A percentile compares a stretch with the other conserved stretches of the same genome.
These are phyloP conservation scores for Endothia cerciana DNA, from an alignment of 2,329 filamentous ascomycete species.

Conservation along the genomic window DNA sequence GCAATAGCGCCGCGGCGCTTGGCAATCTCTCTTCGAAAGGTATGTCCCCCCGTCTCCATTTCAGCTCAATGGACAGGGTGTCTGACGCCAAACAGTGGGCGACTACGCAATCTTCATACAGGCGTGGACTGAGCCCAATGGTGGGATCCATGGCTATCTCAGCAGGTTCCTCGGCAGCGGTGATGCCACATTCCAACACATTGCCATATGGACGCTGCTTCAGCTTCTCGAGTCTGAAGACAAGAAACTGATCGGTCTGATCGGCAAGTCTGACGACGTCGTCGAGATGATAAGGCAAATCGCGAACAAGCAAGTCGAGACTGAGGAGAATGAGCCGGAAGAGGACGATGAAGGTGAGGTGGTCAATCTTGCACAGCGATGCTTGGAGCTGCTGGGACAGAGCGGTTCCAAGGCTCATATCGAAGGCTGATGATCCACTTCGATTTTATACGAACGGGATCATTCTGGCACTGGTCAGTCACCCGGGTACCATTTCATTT, in stretches of 20 bases:
- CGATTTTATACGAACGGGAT: slow-evolving; percentile 11
- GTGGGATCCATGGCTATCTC: slow-evolving; percentile 94
- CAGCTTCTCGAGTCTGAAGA: slow-evolving; percentile 96
- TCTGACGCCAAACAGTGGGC: slow-evolving; percentile 64
- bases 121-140: slow-evolving; percentile 90
- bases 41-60: slow-evolving; percentile 45
- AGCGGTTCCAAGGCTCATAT: slow-evolving; percentile 78
- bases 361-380: slow-evolving; percentile 86
- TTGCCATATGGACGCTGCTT: slow-evolving; percentile 96
- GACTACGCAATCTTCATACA: slow-evolving; percentile 96
- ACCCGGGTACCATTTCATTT: slow-evolving; percentile 15
- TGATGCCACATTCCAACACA: slow-evolving; percentile 97
- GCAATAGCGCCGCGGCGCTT: slow-evolving; percentile 93
- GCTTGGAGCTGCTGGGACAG: slow-evolving; percentile 82
- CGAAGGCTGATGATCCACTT: slow-evolving; percentile 62
- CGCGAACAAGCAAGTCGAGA: slow-evolving; percentile 84
- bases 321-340: slow-evolving; percentile 83
- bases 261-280: slow-evolving; percentile 88
- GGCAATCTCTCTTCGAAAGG: slow-evolving; percentile 98
- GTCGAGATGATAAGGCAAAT: slow-evolving; percentile 91
- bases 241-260: slow-evolving; percentile 82
- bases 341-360: slow-evolving; percentile 94
- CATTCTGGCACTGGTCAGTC: slow-evolving; percentile 25
- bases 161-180: slow-evolving; percentile 91
- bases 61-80: slow-evolving; percentile 25